Conservation (phyloP, 768 basidiomycete species). For the Naganishia onofrii region DNA sequence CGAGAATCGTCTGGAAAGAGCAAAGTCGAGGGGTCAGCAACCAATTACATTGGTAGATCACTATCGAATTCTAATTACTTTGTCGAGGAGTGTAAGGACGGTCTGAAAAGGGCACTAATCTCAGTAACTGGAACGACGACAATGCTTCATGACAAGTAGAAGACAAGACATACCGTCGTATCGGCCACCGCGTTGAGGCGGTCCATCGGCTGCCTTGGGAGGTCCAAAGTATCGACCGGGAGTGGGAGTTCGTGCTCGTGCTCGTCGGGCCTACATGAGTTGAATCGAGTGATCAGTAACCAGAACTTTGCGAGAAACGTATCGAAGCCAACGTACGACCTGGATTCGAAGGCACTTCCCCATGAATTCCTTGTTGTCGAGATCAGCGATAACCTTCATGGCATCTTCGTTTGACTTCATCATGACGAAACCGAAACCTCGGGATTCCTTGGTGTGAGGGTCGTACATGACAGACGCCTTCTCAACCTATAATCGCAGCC, state of each 20-base stretch:
- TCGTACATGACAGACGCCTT: constrained; percentile 67
- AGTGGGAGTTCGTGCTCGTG: constrained; percentile 60
- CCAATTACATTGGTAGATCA: not conserved
- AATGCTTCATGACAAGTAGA: constrained; percentile 53
- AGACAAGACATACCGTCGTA: constrained; percentile 23
- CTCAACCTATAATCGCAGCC: constrained; percentile 57
- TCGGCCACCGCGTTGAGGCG: constrained; percentile 32
- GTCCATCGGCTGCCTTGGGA: constrained; percentile 67
- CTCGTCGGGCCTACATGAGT: constrained; percentile 46
- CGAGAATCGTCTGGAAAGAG: constrained; percentile 64
- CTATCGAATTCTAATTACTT: constrained; percentile 42
- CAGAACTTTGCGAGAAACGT: not conserved
- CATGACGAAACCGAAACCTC: constrained; percentile 85
- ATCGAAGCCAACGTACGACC: not conserved
- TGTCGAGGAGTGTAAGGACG: constrained; percentile 89
- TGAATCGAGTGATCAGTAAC: not conserved
- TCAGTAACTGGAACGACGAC: constrained; percentile 12
- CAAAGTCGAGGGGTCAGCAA: not conserved
- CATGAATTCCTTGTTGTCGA: constrained; percentile 78
- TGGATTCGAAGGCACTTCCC: constrained; percentile 73
- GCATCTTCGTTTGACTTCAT: constrained; percentile 83
- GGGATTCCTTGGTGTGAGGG: constrained; percentile 67
- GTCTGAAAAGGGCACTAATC: constrained; percentile 51
- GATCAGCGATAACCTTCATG: constrained; percentile 78
- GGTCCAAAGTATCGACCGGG: constrained; percentile 93